Conservation (phyloP, 768 basidiomycete species). For the Hortiboletus flavorubellus region DNA sequence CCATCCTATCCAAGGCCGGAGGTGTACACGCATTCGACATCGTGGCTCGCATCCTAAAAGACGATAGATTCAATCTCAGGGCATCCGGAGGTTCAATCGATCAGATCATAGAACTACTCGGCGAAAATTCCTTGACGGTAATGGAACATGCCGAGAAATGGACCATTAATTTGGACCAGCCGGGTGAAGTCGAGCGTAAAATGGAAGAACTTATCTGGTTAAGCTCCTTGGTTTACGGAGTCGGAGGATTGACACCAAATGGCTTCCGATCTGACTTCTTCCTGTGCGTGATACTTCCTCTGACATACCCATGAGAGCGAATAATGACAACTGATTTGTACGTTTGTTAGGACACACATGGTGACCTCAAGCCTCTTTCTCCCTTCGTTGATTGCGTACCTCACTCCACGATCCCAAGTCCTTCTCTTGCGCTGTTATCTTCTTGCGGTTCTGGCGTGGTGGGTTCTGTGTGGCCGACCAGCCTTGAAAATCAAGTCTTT, state of each 20-base stretch:
- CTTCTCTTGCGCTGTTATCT: slow-evolving; percentile 31
- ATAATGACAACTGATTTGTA: neutral
- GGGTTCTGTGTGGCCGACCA: slow-evolving; percentile 30
- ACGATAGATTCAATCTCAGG: slow-evolving; percentile 33
- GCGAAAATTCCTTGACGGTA: neutral
- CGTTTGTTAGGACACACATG: slow-evolving; percentile 19
- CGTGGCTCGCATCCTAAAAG: slow-evolving; percentile 49
- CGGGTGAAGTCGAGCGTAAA: slow-evolving; percentile 46
- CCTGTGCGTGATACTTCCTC: slow-evolving; percentile 46
- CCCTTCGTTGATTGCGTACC: slow-evolving; percentile 17
- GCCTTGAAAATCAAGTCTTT: slow-evolving; percentile 29
- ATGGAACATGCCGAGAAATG: slow-evolving; percentile 36
- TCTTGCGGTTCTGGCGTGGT: slow-evolving; percentile 23
- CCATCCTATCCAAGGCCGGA: neutral
- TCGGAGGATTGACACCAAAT: slow-evolving; percentile 52
- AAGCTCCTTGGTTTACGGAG: slow-evolving; percentile 50
- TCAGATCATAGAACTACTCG: slow-evolving; percentile 12
- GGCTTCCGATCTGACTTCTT: slow-evolving; percentile 46
- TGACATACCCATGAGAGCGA: neutral
- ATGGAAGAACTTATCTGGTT: slow-evolving; percentile 62
- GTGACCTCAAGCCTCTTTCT: slow-evolving; percentile 30
- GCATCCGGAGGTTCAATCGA: slow-evolving; percentile 14
- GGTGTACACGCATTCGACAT: slow-evolving; percentile 43
- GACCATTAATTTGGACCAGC: slow-evolving; percentile 36
- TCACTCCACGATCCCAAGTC: slow-evolving; percentile 13